phyloP scores from a whole-genome alignment of 345 rosid genomes.

The Rhodamnia rubescens region DNA sequence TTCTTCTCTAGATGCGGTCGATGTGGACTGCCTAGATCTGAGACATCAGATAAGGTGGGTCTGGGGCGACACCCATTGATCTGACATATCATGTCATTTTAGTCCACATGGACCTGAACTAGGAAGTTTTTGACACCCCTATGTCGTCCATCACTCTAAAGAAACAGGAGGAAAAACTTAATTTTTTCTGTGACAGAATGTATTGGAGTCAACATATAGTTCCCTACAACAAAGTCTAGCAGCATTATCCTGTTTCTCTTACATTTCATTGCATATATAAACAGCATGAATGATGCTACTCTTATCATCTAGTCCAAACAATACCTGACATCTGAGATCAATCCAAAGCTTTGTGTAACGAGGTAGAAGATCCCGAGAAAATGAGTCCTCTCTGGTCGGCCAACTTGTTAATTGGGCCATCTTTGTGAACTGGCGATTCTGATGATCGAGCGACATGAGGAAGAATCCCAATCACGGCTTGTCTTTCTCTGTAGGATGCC shows the following conservation, averaged over 20 bases:
- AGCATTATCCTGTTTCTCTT: not conserved
- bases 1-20: not conserved
- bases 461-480: slow-evolving; percentile 8
- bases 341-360: slow-evolving; percentile 28
- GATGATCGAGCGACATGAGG: slow-evolving; percentile 23
- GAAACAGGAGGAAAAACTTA: not conserved
- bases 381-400: slow-evolving; percentile 33
- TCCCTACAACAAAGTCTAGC: not conserved
- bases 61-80: not conserved
- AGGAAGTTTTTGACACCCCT: not conserved
- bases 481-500: slow-evolving; percentile 65
- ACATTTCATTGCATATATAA: not conserved
- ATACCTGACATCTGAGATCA: not conserved
- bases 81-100: not conserved
- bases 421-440: slow-evolving; percentile 51
- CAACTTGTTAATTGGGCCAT: slow-evolving; percentile 16
- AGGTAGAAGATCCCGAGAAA: slow-evolving; percentile 23
- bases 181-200: not conserved
- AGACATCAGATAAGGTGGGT: not conserved
- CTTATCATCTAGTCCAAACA: not conserved
- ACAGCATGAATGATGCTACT: not conserved
- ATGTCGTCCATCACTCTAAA: not conserved
- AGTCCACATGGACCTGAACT: not conserved
- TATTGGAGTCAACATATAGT: not conserved
- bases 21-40: not conserved